Base-by-base conservation (phyloP, 148 eudicot genomes). In the Fallopia convolvulus region DNA sequence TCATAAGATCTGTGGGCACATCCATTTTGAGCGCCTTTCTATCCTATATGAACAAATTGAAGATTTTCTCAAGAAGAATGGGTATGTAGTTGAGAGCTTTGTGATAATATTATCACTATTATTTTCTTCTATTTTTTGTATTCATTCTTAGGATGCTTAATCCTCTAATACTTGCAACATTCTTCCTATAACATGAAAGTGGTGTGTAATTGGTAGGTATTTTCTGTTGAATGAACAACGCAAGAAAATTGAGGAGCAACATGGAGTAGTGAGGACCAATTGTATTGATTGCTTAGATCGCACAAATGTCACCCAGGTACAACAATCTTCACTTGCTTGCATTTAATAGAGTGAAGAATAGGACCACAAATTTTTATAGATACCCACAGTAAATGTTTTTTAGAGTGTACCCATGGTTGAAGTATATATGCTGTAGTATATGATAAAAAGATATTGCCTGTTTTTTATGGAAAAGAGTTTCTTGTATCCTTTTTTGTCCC, bases 281-380 rank as follows among this genome's bases (percentile, higher is more conserved):
- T 95, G 99, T 83, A 85, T 95, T 81, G 99, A 95, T 77, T 95
- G 99, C 88, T 89, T 95, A 82, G 99, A 95, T 84, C 97, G 99
- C 32, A 92, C 99, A 74, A 95, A 95, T 88, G 97, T 95, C 70
- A 95, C 97, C 72, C 99, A 95, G 95, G 99, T 92, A 78, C 46
- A 6, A 42, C 11, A 36, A 68, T 17, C 42, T 68, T 3, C 21
- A 68, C 41, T 30, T 58, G 30, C 21, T 58, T 58, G 65, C 30
- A 58, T 21, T 58, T 58, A 1, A 21, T 20, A 23, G 12, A 58
- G 12, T 58, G 20, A 52, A 58, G 32, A 23, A 58, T 32, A 58
- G 30, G 65, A 21, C 12, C 65, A 52, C 20, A 52, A 52, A 52
- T 52, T 4, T 52, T 26, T 26, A 26, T 26, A 26, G 30, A 26